These are phyloP conservation scores for Rhodotorula sp. DNA, from an alignment of 1,284 basidiomycete genomes.

Conservation along the genomic window DNA sequence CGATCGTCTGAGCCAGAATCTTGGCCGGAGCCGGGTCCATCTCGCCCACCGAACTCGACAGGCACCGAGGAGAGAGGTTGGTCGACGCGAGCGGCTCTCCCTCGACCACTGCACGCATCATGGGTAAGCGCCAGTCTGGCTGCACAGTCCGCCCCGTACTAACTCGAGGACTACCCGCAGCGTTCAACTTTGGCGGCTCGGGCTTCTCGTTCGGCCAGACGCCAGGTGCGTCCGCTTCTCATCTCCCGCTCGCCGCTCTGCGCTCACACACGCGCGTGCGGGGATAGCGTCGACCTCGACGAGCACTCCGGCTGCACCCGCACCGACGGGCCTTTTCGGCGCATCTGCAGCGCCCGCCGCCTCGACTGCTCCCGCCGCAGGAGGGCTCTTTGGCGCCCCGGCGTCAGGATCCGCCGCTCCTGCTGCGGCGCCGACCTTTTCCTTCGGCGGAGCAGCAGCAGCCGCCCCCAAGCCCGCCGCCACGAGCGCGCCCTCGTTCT, in stretches of 20 bases:
- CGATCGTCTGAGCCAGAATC: constrained; percentile 10
- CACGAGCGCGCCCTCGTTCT: constrained; percentile 38
- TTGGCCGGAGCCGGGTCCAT: background rate
- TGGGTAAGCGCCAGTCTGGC: background rate
- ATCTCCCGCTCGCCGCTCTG: background rate
- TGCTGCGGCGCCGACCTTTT: constrained; percentile 46
- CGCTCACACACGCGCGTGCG: background rate
- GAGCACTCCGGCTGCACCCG: constrained; percentile 10
- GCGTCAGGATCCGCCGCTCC: constrained; percentile 22
- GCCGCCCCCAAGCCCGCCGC: constrained; percentile 14
- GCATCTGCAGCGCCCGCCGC: constrained; percentile 14
- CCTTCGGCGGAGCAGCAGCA: constrained; percentile 46
- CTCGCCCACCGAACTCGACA: too few species aligned
- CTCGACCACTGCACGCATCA: background rate
- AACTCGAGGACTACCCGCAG: constrained; percentile 1
- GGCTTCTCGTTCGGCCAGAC: constrained; percentile 36
- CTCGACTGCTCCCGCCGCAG: constrained; percentile 3
- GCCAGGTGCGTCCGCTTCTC: constrained; percentile 9
- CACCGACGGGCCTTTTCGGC: constrained; percentile 31
- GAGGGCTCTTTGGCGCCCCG: constrained; percentile 27
- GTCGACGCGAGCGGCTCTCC: background rate
- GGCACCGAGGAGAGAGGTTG: background rate
- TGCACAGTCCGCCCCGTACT: background rate
- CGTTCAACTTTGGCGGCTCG: constrained; percentile 39
- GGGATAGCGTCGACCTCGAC: constrained; percentile 24